Percentiles rank a stretch among this genome's conserved stretches.
Evolutionary conservation across 176 grass and related monocot species (phyloP).

Genomic region (Typha latifolia): DNA sequence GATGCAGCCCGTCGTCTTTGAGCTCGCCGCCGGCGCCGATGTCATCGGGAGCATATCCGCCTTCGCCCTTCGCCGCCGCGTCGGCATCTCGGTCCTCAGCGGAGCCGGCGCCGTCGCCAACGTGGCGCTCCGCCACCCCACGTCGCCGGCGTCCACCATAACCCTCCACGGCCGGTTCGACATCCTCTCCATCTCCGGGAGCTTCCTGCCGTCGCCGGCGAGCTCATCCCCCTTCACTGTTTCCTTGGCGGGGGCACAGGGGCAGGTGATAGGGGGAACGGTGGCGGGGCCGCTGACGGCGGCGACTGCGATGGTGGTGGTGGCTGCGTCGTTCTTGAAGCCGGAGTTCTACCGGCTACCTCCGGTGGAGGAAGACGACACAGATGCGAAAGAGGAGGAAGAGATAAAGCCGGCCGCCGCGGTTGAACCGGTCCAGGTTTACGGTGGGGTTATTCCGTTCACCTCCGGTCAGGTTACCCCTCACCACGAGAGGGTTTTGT

Average conservation of each 20-base stretch:
- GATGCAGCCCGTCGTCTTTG: slow-evolving; percentile 58
- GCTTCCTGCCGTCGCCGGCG: slow-evolving; percentile 23
- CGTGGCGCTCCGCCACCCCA: slow-evolving; percentile 48
- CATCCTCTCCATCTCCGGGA: slow-evolving; percentile 60
- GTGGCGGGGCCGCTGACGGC: slow-evolving; percentile 52
- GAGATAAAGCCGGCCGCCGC: neutral
- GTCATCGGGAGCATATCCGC: slow-evolving; percentile 29
- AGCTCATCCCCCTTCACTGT: slow-evolving; percentile 29
- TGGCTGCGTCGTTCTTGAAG: slow-evolving; percentile 49
- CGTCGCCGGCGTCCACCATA: slow-evolving; percentile 15
- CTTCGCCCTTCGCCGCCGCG: slow-evolving; percentile 46
- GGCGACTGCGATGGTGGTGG: slow-evolving; percentile 39
- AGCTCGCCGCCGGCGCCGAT: slow-evolving; percentile 57
- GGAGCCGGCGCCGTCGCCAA: slow-evolving; percentile 43
- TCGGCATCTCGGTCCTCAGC: slow-evolving; percentile 68
- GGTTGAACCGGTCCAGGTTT: slow-evolving; percentile 1
- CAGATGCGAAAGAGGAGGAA: neutral
- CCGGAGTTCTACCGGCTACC: slow-evolving; percentile 63
- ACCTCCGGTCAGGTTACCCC: neutral
- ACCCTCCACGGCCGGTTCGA: slow-evolving; percentile 63
- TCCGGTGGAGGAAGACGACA: slow-evolving; percentile 4
- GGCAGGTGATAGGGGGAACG: slow-evolving; percentile 82
- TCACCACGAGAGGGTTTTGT: slow-evolving; percentile 33
- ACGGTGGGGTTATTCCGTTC: neutral
- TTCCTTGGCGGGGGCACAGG: slow-evolving; percentile 35